phyloP scores from a whole-genome alignment of 495 filamentous ascomycete genomes.

The Neurospora sp. region DNA sequence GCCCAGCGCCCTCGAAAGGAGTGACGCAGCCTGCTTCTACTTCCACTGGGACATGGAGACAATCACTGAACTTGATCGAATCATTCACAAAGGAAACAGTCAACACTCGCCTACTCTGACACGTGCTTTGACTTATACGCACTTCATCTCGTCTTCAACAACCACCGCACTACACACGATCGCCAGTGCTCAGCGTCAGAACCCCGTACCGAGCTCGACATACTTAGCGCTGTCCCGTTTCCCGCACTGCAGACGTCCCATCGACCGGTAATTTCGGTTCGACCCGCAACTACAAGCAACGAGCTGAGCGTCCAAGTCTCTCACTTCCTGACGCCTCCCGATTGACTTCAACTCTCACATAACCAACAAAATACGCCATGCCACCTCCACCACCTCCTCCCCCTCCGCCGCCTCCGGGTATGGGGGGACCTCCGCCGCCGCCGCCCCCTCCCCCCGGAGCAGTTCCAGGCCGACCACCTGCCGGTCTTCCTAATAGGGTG shows the following conservation, averaged over 20 bases:
- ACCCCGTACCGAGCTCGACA: not conserved
- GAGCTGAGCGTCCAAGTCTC: not conserved
- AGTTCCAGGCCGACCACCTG: conserved; percentile 11
- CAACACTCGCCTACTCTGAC: not conserved
- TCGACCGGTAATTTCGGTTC: not conserved
- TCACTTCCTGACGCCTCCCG: not conserved
- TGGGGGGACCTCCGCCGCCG: conserved; percentile 14
- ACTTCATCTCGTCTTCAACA: conserved; percentile 19
- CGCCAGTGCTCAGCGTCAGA: conserved; percentile 15
- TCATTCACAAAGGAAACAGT: not conserved
- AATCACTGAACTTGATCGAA: not conserved
- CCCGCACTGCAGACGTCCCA: not conserved
- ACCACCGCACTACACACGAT: conserved; percentile 18
- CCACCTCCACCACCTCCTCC: conserved; percentile 23
- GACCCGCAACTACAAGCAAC: not conserved
- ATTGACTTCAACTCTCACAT: not conserved
- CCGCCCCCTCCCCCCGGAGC: conserved; percentile 15
- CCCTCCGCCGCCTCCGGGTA: conserved; percentile 20
- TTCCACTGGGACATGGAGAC: not conserved
- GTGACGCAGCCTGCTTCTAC: conserved; percentile 7
- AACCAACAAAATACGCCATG: not conserved
- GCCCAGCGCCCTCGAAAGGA: not conserved
- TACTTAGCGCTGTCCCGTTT: not conserved
- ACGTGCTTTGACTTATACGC: not conserved
- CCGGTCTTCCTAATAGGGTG: conserved; percentile 2